These are phyloP conservation scores for Debaryomyces maramus DNA, from an alignment of 805 yeast genomes.

Conservation along the genomic window DNA sequence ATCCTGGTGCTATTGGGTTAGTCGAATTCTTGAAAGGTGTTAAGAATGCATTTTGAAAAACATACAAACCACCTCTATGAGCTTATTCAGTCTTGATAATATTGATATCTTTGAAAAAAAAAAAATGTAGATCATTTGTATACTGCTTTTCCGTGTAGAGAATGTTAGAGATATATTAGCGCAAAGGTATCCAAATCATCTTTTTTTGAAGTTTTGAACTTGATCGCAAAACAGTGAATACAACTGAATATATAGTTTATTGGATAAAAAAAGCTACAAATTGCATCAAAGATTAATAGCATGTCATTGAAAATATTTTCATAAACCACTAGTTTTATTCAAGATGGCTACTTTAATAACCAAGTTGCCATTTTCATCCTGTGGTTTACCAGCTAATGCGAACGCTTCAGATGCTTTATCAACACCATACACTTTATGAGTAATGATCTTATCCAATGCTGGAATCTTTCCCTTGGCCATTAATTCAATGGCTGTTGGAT, in stretches of 20 bases:
- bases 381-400: conserved; percentile 22
- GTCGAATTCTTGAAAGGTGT: conserved; percentile 1
- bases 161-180: too few relatives aligned
- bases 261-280: conserved; percentile 1
- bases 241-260: neutral
- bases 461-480: conserved; percentile 12
- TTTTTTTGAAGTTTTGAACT: neutral
- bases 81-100: conserved; percentile 1
- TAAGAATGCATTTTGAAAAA: neutral
- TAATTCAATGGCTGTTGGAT: conserved; percentile 20
- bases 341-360: conserved; percentile 21
- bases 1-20: conserved; percentile 85
- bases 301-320: conserved; percentile 2
- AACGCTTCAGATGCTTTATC: conserved; percentile 23
- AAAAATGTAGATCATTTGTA: neutral
- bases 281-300: conserved; percentile 1
- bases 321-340: neutral
- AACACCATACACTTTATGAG: conserved; percentile 26
- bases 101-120: conserved; percentile 1
- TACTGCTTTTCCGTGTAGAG: conserved; percentile 2
- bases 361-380: conserved; percentile 25
- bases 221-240: neutral
- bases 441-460: conserved; percentile 14
- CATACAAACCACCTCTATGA: neutral
- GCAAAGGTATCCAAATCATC: neutral